Conservation (phyloP, 768 basidiomycete species). For the Phlegmacium glaucopus region DNA sequence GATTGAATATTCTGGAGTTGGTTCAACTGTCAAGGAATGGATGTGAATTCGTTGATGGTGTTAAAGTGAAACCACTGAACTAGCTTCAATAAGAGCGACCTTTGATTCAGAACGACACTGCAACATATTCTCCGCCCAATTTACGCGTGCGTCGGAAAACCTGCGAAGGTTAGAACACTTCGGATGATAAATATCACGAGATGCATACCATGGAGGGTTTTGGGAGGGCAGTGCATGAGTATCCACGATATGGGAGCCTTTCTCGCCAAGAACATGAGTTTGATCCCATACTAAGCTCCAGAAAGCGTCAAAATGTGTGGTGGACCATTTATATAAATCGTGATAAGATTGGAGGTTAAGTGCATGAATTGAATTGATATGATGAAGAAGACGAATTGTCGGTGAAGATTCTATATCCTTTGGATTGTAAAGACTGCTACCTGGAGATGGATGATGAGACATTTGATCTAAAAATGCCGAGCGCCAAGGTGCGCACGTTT, state of each 20-base stretch:
- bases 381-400: conserved; percentile 36
- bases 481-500: conserved; percentile 22
- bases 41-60: conserved; percentile 6
- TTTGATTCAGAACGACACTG: conserved; percentile 52
- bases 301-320: conserved; percentile 54
- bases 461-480: conserved; percentile 8
- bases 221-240: conserved; percentile 44
- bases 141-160: conserved; percentile 59
- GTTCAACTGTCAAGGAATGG: conserved; percentile 50
- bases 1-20: conserved; percentile 44
- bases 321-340: conserved; percentile 70
- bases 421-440: neutral
- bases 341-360: conserved; percentile 50
- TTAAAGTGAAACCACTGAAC: conserved; percentile 38
- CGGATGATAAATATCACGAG: conserved; percentile 3
- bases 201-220: conserved; percentile 64
- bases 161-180: conserved; percentile 21
- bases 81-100: conserved; percentile 65
- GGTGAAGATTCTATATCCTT: neutral
- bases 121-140: conserved; percentile 85
- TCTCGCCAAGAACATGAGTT: conserved; percentile 56
- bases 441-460: neutral
- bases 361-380: conserved; percentile 45
- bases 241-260: conserved; percentile 61
- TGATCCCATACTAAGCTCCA: conserved; percentile 77